Evolutionary conservation across 768 basidiomycete species (phyloP).

Genomic region (Podaxis mareebaensis): DNA sequence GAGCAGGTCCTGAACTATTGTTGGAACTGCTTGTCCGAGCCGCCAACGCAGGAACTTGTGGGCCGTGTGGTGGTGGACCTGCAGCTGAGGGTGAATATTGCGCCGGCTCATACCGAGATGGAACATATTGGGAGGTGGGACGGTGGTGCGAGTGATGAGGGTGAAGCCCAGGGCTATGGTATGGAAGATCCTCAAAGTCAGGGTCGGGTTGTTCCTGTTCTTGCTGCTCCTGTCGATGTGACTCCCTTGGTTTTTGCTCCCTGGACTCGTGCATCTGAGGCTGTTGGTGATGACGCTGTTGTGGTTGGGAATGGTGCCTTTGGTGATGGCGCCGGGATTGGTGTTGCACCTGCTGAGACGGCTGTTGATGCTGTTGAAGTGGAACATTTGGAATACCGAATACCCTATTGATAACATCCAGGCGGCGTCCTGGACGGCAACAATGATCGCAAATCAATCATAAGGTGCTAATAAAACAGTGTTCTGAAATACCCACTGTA

Average conservation of each 20-base stretch:
- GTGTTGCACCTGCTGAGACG: constrained; percentile 26
- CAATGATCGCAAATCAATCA: constrained; percentile 6
- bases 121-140: neutral
- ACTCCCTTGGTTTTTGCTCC: neutral
- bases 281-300: constrained; percentile 7
- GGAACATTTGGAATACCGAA: constrained; percentile 16
- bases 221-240: neutral
- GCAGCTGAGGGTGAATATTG: neutral
- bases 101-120: neutral
- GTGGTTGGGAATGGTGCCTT: constrained; percentile 6
- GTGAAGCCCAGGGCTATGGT: constrained; percentile 13
- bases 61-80: neutral
- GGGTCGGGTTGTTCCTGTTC: constrained; percentile 4
- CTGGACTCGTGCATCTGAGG: neutral
- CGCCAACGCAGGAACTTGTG: constrained; percentile 6
- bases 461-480: constrained; percentile 9
- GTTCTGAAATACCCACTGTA: constrained; percentile 49
- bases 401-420: constrained; percentile 53
- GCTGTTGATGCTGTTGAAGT: constrained; percentile 15
- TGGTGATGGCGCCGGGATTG: constrained; percentile 4
- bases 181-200: constrained; percentile 10
- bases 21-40: constrained; percentile 12
- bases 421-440: constrained; percentile 43
- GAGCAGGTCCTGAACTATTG: constrained; percentile 14
- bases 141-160: constrained; percentile 12